Percentiles rank a stretch among this genome's conserved stretches.
Evolutionary conservation across 78 protist species (phyloP).

Genomic region (Dictyostelium firmibasis): DNA sequence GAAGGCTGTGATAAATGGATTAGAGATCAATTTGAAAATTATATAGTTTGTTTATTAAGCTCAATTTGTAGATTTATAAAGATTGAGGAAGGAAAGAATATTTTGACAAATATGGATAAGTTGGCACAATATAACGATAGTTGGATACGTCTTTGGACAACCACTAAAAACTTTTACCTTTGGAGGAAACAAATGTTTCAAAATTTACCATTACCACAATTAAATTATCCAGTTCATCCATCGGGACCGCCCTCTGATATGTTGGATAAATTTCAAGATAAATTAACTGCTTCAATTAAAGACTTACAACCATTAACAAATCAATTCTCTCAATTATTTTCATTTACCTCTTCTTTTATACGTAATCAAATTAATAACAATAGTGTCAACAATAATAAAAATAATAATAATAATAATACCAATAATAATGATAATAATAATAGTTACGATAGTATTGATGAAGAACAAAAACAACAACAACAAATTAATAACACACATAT

Average conservation of each 20-base stretch:
- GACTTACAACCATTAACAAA: slow-evolving; percentile 28
- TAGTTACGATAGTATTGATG: background rate
- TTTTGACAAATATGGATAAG: slow-evolving; percentile 15
- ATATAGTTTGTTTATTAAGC: slow-evolving; percentile 13
- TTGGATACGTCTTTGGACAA: slow-evolving; percentile 35
- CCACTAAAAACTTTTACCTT: slow-evolving; percentile 22
- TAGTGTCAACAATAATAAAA: background rate
- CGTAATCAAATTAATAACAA: background rate
- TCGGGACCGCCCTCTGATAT: slow-evolving; percentile 67
- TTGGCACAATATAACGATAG: slow-evolving; percentile 15
- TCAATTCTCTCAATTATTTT: background rate
- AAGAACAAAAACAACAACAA: background rate
- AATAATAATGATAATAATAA: background rate
- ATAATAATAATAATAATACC: background rate
- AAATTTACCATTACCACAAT: slow-evolving; percentile 9
- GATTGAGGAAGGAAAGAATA: slow-evolving; percentile 31
- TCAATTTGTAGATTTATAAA: background rate
- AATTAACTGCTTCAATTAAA: slow-evolving; percentile 15
- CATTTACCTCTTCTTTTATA: slow-evolving; percentile 23
- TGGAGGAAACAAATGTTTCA: slow-evolving; percentile 40
- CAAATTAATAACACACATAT: background rate
- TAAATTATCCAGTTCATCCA: slow-evolving; percentile 57
- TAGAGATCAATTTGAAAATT: slow-evolving; percentile 42
- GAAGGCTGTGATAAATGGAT: slow-evolving; percentile 58
- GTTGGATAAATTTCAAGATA: slow-evolving; percentile 58